phyloP scores from a whole-genome alignment of 1,284 basidiomycete genomes.

The Tremellales sp. region DNA sequence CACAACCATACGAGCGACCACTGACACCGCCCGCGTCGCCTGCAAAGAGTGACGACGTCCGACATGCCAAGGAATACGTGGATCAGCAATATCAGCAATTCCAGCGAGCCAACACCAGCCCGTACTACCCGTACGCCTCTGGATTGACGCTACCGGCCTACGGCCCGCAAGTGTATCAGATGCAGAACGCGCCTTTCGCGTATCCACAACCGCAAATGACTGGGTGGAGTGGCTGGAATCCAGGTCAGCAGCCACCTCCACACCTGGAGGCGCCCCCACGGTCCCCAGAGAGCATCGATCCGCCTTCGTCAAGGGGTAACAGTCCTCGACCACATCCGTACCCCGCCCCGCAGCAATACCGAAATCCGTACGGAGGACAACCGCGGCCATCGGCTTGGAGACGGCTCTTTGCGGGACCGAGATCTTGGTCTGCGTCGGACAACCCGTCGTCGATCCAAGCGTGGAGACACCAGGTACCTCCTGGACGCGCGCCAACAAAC shows the following conservation, averaged over 20 bases:
- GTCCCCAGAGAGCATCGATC: conserved; percentile 14
- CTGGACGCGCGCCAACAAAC: too few relatives aligned
- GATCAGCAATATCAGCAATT: neutral
- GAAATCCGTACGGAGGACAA: too few relatives aligned
- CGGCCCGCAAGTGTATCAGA: conserved; percentile 11
- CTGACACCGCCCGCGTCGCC: too few relatives aligned
- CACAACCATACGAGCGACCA: too few relatives aligned
- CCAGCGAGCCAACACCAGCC: neutral
- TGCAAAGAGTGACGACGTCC: too few relatives aligned
- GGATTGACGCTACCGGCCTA: conserved; percentile 12
- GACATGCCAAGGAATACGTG: neutral
- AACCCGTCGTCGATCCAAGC: too few relatives aligned
- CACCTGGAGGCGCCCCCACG: neutral
- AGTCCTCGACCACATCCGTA: too few relatives aligned
- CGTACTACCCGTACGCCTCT: conserved; percentile 7
- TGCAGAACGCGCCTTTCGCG: conserved; percentile 4
- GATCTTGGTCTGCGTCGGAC: too few relatives aligned
- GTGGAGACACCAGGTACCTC: too few relatives aligned
- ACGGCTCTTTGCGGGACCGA: too few relatives aligned
- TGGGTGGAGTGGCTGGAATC: neutral
- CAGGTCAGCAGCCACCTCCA: neutral
- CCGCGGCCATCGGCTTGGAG: too few relatives aligned
- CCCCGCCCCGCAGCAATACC: too few relatives aligned
- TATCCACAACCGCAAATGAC: conserved; percentile 9
- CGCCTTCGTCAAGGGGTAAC: conserved; percentile 9